Evolutionary conservation across 1,284 basidiomycete genomes (phyloP).

Genomic region (Inonotus hispidus): DNA sequence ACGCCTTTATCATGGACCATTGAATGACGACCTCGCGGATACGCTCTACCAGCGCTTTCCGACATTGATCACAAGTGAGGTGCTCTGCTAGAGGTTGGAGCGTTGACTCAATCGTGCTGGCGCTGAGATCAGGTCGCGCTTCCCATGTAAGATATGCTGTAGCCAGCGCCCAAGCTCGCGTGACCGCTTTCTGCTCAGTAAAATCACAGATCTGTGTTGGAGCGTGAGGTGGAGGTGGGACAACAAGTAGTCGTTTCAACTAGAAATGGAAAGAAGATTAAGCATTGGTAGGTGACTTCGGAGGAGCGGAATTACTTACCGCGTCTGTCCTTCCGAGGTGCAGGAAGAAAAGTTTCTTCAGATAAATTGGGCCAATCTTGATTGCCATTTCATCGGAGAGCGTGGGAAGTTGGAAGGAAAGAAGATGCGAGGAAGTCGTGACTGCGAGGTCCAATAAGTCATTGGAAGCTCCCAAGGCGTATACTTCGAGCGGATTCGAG

Average conservation of each 20-base stretch:
- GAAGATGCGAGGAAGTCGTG: constrained; percentile 24
- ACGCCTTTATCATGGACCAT: constrained; percentile 70
- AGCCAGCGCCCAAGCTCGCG: constrained; percentile 36
- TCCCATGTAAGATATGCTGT: constrained; percentile 37
- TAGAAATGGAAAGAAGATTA: no score
- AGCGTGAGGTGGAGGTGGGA: constrained; percentile 34
- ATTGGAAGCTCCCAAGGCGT: constrained; percentile 25
- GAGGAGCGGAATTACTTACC: constrained; percentile 21
- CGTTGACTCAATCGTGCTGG: constrained; percentile 54
- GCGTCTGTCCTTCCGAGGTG: constrained; percentile 28
- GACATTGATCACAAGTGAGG: constrained; percentile 57
- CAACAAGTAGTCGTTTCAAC: constrained; percentile 34
- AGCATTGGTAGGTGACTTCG: no score
- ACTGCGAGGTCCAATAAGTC: constrained; percentile 26
- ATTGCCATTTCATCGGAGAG: constrained; percentile 26
- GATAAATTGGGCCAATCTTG: constrained; percentile 27
- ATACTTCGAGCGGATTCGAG: constrained; percentile 31
- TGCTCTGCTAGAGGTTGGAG: constrained; percentile 53
- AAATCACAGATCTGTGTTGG: constrained; percentile 32
- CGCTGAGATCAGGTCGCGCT: constrained; percentile 36
- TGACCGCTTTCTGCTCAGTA: constrained; percentile 35
- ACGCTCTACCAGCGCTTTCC: constrained; percentile 51
- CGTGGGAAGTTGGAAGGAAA: constrained; percentile 24
- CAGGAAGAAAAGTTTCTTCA: constrained; percentile 30
- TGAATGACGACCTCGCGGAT: constrained; percentile 64